Conservation (phyloP, 2,329 filamentous ascomycete species). For the Fusarium floridanum region DNA sequence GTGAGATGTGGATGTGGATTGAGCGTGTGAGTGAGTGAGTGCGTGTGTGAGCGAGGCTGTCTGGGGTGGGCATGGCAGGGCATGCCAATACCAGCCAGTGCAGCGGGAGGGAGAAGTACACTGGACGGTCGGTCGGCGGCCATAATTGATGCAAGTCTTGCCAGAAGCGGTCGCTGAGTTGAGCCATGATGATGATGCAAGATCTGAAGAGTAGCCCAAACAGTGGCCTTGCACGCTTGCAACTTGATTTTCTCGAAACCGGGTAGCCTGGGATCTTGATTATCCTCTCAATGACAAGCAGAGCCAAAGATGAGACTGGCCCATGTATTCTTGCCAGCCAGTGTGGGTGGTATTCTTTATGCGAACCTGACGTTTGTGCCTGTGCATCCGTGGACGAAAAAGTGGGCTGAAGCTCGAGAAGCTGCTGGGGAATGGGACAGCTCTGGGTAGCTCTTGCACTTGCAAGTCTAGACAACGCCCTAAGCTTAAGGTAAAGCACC, state of each 20-base stretch:
- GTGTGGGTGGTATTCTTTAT: slow-evolving; percentile 39
- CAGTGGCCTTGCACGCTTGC: neutral
- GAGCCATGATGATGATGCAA: slow-evolving; percentile 29
- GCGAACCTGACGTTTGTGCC: slow-evolving; percentile 44
- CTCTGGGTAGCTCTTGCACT: slow-evolving; percentile 3
- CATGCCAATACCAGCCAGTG: slow-evolving; percentile 3
- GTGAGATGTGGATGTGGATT: slow-evolving; percentile 29
- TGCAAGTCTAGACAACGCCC: neutral
- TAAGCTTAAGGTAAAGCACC: neutral
- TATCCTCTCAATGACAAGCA: neutral
- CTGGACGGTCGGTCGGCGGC: slow-evolving; percentile 16
- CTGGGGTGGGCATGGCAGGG: slow-evolving; percentile 15
- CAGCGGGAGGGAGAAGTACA: slow-evolving; percentile 25
- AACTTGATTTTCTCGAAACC: neutral
- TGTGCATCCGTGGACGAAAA: slow-evolving; percentile 33
- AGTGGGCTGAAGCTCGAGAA: slow-evolving; percentile 27
- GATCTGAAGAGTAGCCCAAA: slow-evolving; percentile 9
- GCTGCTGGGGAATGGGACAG: slow-evolving; percentile 23
- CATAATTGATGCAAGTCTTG: neutral
- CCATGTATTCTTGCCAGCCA: slow-evolving; percentile 11
- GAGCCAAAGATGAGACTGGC: slow-evolving; percentile 9
- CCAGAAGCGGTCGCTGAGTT: neutral
- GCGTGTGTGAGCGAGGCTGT: slow-evolving; percentile 18
- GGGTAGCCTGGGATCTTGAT: neutral
- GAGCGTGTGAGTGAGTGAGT: slow-evolving; percentile 1